Evolutionary conservation across 441 rosid genomes (phyloP).

Genomic region (Euphorbia celastroides): DNA sequence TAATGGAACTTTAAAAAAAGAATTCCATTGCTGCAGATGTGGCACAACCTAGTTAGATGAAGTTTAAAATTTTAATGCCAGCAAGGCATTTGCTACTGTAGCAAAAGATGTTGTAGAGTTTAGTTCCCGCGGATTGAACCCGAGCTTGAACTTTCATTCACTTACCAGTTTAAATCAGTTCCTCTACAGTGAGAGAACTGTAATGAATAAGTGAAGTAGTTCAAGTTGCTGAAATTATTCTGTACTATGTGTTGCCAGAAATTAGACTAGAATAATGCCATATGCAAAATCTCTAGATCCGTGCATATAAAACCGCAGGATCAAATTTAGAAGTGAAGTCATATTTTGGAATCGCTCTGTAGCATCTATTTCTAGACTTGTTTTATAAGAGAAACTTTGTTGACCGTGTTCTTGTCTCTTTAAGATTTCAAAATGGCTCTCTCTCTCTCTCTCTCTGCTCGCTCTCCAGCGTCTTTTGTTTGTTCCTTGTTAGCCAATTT

Average conservation of each 20-base stretch:
- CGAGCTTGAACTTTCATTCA: not conserved
- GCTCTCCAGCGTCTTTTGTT: not conserved
- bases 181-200: not conserved
- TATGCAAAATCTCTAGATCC: not conserved
- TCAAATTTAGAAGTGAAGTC: not conserved
- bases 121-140: not conserved
- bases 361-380: not conserved
- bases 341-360: not conserved
- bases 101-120: not conserved
- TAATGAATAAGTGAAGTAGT: not conserved
- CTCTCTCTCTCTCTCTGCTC: not conserved
- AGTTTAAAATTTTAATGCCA: not conserved
- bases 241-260: not conserved
- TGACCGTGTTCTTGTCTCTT: not conserved
- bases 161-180: not conserved
- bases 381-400: not conserved
- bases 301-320: not conserved
- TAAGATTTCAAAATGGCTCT: not conserved
- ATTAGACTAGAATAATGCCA: not conserved
- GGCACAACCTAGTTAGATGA: not conserved
- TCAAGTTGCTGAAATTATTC: not conserved
- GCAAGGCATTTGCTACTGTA: not conserved
- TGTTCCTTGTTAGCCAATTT: not conserved
- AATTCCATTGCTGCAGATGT: conserved; percentile 4
- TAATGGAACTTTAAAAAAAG: conserved; percentile 5